These are phyloP conservation scores for Leishmania arabica DNA, from an alignment of 208 protist genomes.

Conservation along the genomic window DNA sequence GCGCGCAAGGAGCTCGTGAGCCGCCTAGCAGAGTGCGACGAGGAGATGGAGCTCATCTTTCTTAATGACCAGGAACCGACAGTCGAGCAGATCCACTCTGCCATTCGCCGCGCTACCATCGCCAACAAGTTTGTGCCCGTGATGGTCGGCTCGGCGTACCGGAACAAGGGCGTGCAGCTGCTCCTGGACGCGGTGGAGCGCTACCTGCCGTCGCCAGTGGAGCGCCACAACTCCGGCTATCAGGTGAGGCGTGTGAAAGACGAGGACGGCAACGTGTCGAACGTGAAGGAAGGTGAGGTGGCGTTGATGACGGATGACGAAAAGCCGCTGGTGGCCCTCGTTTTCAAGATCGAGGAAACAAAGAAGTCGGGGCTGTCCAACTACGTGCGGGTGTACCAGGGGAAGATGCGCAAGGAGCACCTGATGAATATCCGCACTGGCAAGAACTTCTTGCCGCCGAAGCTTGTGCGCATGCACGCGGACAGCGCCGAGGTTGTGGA, in stretches of 20 bases:
- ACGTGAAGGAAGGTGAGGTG: slow-evolving; percentile 81
- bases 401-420: slow-evolving; percentile 93
- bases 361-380: slow-evolving; percentile 97
- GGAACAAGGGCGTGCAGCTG: slow-evolving; percentile 99
- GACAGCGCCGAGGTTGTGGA: slow-evolving; percentile 96
- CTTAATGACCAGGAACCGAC: slow-evolving; percentile 93
- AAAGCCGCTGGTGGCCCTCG: slow-evolving; percentile 94
- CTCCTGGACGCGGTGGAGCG: slow-evolving; percentile 97
- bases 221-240: slow-evolving; percentile 89
- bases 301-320: slow-evolving; percentile 86
- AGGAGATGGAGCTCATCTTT: slow-evolving; percentile 94
- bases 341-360: slow-evolving; percentile 99
- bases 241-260: slow-evolving; percentile 85
- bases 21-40: slow-evolving; percentile 95
- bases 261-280: slow-evolving; percentile 78
- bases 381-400: slow-evolving; percentile 99
- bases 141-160: slow-evolving; percentile 97
- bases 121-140: slow-evolving; percentile 97
- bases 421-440: slow-evolving; percentile 86
- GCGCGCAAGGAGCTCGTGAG: slow-evolving; percentile 92
- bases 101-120: slow-evolving; percentile 94
- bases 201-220: slow-evolving; percentile 96
- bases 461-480: slow-evolving; percentile 98
- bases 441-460: slow-evolving; percentile 93
- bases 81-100: slow-evolving; percentile 87